Evolutionary conservation across 345 rosid species (phyloP), one percentile per base, ranked within the genome.

Genomic region (Iberis pinnata): DNA sequence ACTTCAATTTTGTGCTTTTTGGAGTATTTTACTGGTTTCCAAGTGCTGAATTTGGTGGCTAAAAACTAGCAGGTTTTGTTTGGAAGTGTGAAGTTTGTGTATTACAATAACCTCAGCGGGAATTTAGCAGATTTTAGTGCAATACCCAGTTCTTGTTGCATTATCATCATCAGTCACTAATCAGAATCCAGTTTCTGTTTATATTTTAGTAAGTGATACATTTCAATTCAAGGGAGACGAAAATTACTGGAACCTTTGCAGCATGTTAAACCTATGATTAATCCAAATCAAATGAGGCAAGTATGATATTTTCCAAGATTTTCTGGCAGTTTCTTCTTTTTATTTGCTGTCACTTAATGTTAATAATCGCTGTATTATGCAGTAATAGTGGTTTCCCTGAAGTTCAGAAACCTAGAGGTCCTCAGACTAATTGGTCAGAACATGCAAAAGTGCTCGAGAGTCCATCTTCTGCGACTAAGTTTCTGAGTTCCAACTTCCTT

Each of bases 391-490:
- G 53, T 63, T 63, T 56, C 13, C 56, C 53, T 56, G 76, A 72
- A 61, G 76, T 62, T 64, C 52, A 53, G 68, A 71, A 70, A 63
- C 42, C 59, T 25, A 61, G 51, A 27, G 75, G 52, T 44, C 97
- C 93, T 50, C 80, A 70, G 31, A 72, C 74, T 16, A 92, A 92
- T 74, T 85, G 89, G 97, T 72, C 62, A 37, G 82, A 76, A 45
- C 97, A 90, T 69, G 79, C 56, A 36, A 63, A 60, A 15, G 78
- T 69, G 13, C 76, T 59, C 16, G 66, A 67, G 10, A 56, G 65
- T 41, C 68, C 81, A 51, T 67, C 71, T 5, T 49, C 51, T 19
- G 70, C 51, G 16, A 65, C 77, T 46, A 81, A 75, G 65, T 69
- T 63, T 60, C 49, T 88, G 78, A 59, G 75, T 53, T 77, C 86